Evolutionary conservation across 495 filamentous ascomycete species (phyloP).

Genomic region (Talaromyces ruber): DNA sequence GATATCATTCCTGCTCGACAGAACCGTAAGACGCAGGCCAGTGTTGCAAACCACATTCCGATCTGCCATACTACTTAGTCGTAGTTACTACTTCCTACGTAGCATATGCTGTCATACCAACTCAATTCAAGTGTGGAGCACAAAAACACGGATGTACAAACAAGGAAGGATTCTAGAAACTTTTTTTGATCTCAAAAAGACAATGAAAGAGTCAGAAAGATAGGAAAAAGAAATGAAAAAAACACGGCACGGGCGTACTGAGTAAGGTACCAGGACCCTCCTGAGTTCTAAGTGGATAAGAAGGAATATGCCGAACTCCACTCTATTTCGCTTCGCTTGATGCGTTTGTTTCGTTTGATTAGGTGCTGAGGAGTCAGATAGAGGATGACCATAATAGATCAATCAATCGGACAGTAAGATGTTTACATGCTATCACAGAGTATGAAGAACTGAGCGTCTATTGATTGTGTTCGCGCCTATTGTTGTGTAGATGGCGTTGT

Average conservation of each 20-base stretch:
- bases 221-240: background rate
- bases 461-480: background rate
- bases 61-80: background rate
- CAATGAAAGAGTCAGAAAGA: background rate
- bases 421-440: background rate
- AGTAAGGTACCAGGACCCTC: background rate
- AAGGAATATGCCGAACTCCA: background rate
- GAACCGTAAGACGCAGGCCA: background rate
- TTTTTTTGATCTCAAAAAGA: background rate
- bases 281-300: background rate
- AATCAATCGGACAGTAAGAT: background rate
- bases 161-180: background rate
- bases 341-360: background rate
- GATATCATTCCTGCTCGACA: background rate
- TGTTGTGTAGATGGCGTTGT: background rate
- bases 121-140: background rate
- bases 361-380: background rate
- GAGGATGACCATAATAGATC: no score
- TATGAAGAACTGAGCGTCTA: background rate
- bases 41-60: background rate
- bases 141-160: background rate
- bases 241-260: background rate
- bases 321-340: background rate
- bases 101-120: background rate
- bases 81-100: background rate